Evolutionary conservation across 805 yeast species (phyloP).

Genomic region (Yarrowia alimentaria): DNA sequence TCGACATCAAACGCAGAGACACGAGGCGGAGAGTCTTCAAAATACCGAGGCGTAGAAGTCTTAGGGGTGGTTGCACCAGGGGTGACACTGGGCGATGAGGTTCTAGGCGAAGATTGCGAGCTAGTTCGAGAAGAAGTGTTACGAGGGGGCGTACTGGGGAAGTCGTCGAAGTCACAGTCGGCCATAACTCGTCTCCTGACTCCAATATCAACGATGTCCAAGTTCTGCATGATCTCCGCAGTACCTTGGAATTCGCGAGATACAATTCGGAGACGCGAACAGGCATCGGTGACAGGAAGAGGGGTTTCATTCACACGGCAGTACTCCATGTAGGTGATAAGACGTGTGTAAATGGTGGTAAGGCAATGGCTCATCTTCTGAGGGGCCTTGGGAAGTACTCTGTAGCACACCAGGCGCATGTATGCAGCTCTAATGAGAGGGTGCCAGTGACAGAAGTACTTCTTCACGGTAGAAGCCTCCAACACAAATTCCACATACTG

Average conservation of each 20-base stretch:
- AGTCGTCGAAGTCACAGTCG: not conserved
- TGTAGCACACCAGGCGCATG: constrained; percentile 65
- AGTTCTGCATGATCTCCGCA: constrained; percentile 9
- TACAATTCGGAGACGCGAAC: constrained; percentile 5
- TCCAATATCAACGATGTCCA: constrained; percentile 22
- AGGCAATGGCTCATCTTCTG: constrained; percentile 5
- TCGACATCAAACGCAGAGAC: constrained; percentile 18
- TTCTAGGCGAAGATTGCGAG: no score
- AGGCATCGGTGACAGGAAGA: constrained; percentile 3
- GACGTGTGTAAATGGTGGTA: constrained; percentile 1
- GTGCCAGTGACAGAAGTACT: constrained; percentile 72
- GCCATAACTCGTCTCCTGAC: not conserved
- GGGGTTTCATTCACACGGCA: constrained; percentile 6
- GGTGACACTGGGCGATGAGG: not conserved
- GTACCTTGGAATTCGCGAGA: not conserved
- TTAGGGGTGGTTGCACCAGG: no score
- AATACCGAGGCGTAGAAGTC: constrained; percentile 17
- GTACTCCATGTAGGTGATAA: constrained; percentile 19
- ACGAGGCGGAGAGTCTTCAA: constrained; percentile 22
- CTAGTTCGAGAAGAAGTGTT: not conserved
- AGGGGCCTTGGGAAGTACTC: constrained; percentile 41
- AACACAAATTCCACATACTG: constrained; percentile 31
- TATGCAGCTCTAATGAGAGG: constrained; percentile 73
- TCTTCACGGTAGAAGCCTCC: constrained; percentile 48
- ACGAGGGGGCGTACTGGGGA: constrained; percentile 1